A percentile compares a stretch with the other conserved stretches of the same genome.
Conservation (phyloP, 768 basidiomycete species). For the Suillus discolor region DNA sequence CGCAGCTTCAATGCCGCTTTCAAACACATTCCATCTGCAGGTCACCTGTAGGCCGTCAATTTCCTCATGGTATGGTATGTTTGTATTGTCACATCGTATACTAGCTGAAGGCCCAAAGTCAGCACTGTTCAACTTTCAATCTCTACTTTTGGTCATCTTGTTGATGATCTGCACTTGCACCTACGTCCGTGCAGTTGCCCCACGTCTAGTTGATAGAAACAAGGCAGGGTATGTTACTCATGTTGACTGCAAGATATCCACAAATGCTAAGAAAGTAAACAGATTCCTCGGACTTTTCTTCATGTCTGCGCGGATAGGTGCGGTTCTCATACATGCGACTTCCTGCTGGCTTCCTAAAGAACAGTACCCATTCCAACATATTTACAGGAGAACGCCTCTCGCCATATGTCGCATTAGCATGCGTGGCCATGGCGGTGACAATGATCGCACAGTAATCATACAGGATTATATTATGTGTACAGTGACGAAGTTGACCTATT, state of each 20-base stretch:
- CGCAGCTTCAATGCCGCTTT: background rate
- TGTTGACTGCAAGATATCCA: conserved; percentile 1
- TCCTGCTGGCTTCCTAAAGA: conserved; percentile 5
- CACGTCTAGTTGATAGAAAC: conserved; percentile 89
- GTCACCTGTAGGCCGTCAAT: background rate
- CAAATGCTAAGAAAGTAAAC: conserved; percentile 5
- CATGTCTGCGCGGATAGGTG: conserved; percentile 96
- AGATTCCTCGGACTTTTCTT: conserved; percentile 93
- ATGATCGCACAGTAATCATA: conserved; percentile 49
- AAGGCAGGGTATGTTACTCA: conserved; percentile 76
- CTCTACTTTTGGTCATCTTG: conserved; percentile 89
- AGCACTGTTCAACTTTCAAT: conserved; percentile 98
- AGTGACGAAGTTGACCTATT: conserved; percentile 58
- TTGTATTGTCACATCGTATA: too few relatives aligned
- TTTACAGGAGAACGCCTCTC: conserved; percentile 87
- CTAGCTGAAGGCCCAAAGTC: conserved; percentile 49
- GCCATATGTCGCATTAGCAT: conserved; percentile 93
- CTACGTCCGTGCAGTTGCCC: conserved; percentile 89
- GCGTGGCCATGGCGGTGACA: conserved; percentile 87
- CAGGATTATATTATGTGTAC: conserved; percentile 26
- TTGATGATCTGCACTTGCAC: conserved; percentile 97
- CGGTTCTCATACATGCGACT: conserved; percentile 23
- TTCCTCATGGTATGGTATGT: conserved; percentile 2
- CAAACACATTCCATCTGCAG: background rate
- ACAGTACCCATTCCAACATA: background rate